Evolutionary conservation across 1,139 yeast genomes (phyloP), one percentile per base, ranked within the genome.

Genomic region (Suhomyces coccinellae): DNA sequence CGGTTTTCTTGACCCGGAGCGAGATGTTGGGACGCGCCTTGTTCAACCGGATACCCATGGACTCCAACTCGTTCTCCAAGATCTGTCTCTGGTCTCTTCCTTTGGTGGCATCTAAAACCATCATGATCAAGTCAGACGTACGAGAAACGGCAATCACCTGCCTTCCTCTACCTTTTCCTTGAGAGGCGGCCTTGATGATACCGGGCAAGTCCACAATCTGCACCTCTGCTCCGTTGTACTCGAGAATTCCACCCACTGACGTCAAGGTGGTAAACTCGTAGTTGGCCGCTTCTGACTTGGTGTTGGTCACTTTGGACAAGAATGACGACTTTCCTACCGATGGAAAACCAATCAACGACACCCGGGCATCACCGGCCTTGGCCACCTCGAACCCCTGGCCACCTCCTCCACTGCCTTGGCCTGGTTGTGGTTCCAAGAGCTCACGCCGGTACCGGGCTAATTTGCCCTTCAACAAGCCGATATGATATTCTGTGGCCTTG

Each of bases 131-230:
- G 62, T 93, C 98, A 0, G 97, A 90, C 0, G 99, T 93, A 65
- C 95, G 84, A 0, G 97, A 96, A 1, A 96, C 95, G 1, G 98
- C 87, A 54, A 93, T 91, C 36, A 93, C 99, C 63, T 93, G 98
- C 57, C 96, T 78, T 49, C 99, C 99, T 66, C 99, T 82, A 58
- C 99, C 99, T 65, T 91, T 90, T 59, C 99, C 99, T 62, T 88
- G 97, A 26, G 96, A 78, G 12, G 99, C 99, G 34, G 98, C 98
- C 62, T 88, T 89, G 50, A 93, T 93, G 57, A 93, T 93, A 65
- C 99, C 99, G 0, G 99, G 99, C 49, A 93, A 72, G 78, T 93
- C 99, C 14, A 93, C 91, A 56, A 93, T 85, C 67, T 93, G 99
- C 48, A 93, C 90, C 60, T 91, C 97, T 0, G 99, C 97, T 33